phyloP scores from a whole-genome alignment of 2,329 filamentous ascomycete genomes.

The Hypomyces perniciosus region DNA sequence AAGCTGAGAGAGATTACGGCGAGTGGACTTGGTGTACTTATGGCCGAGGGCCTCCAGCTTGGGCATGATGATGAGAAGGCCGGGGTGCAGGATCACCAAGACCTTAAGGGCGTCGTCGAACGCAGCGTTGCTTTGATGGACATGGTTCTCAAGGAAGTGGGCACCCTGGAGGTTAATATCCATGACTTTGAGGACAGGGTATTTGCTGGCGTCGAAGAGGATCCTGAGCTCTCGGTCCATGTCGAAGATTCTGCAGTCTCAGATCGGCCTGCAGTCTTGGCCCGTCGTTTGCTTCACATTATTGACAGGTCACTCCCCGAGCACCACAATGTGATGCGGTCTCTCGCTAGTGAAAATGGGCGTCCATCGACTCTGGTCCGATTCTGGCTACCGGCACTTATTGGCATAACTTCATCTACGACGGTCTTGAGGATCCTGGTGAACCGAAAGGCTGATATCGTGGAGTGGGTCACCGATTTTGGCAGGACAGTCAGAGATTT shows the following conservation, averaged over 20 bases:
- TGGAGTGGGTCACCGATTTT: slow-evolving; percentile 73
- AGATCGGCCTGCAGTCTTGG: slow-evolving; percentile 54
- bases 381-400: slow-evolving; percentile 78
- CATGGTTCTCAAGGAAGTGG: slow-evolving; percentile 69
- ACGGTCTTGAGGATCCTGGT: slow-evolving; percentile 76
- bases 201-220: slow-evolving; percentile 56
- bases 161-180: slow-evolving; percentile 55
- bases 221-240: slow-evolving; percentile 51
- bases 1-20: slow-evolving; percentile 74
- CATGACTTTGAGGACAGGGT: slow-evolving; percentile 61
- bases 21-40: slow-evolving; percentile 77
- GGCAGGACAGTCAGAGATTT: slow-evolving; percentile 80
- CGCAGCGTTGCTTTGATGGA: slow-evolving; percentile 82
- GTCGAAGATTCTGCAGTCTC: slow-evolving; percentile 39
- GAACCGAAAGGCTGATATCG: slow-evolving; percentile 68
- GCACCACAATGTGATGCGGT: slow-evolving; percentile 53
- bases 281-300: slow-evolving; percentile 61
- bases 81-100: slow-evolving; percentile 42
- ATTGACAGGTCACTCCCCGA: slow-evolving; percentile 62
- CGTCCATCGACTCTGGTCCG: slow-evolving; percentile 69
- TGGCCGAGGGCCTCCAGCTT: slow-evolving; percentile 76
- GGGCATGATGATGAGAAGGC: slow-evolving; percentile 54
- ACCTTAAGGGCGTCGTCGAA: slow-evolving; percentile 67
- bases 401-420: slow-evolving; percentile 73
- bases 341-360: slow-evolving; percentile 59